Percentiles rank a stretch among this genome's conserved stretches.
phyloP scores from a whole-genome alignment of 2,329 filamentous ascomycete species.

The Ambrosiella beaveri region DNA sequence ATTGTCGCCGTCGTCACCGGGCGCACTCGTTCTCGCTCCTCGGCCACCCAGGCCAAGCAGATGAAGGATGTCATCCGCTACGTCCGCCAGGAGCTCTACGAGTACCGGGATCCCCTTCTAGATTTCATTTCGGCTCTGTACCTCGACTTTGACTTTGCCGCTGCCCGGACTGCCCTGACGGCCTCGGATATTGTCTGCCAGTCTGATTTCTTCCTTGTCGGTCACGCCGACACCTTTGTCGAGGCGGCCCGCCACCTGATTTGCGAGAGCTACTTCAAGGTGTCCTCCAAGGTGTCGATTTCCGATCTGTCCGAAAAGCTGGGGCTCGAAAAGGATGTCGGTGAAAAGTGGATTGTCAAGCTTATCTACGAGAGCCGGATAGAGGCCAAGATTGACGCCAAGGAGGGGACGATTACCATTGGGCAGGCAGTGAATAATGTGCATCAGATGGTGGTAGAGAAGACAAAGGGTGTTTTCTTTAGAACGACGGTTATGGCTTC shows the following conservation, averaged over 20 bases:
- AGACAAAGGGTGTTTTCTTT: constrained; percentile 98
- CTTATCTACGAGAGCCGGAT: constrained; percentile 93
- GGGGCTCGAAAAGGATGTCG: constrained; percentile 80
- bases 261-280: constrained; percentile 99
- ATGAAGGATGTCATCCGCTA: constrained; percentile 93
- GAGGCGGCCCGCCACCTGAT: constrained; percentile 91
- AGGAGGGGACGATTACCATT: constrained; percentile 97
- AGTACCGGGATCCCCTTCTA: constrained; percentile 90
- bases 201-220: constrained; percentile 87
- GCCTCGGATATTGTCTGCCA: constrained; percentile 83
- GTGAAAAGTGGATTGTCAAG: constrained; percentile 99
- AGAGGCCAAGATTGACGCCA: constrained; percentile 98
- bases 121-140: constrained; percentile 94
- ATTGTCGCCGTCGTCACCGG: constrained; percentile 90
- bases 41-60: constrained; percentile 85
- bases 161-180: constrained; percentile 71
- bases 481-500: constrained; percentile 80
- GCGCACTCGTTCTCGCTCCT: constrained; percentile 65
- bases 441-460: constrained; percentile 98
- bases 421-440: constrained; percentile 98
- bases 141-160: constrained; percentile 76
- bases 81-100: constrained; percentile 91
- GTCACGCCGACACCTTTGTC: constrained; percentile 72
- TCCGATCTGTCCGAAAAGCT: constrained; percentile 87
- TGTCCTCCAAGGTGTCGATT: constrained; percentile 96